These are phyloP conservation scores for Boletus reticuloceps DNA, from an alignment of 768 basidiomycete species.

Conservation along the genomic window DNA sequence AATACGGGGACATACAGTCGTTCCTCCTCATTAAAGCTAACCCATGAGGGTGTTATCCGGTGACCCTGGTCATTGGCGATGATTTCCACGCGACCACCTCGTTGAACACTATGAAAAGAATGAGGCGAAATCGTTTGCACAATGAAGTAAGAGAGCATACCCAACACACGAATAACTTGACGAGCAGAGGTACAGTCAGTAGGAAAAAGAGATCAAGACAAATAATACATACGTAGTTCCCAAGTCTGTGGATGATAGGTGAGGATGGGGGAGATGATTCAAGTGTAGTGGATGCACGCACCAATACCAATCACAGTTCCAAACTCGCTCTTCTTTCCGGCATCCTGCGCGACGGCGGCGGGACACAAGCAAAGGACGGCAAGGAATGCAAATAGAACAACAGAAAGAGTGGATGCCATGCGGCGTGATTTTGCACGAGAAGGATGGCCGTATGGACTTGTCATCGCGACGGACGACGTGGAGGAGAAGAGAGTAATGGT, in stretches of 20 bases:
- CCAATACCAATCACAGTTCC: conserved; percentile 94
- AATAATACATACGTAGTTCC: conserved; percentile 72
- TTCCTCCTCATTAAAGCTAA: conserved; percentile 76
- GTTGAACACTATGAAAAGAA: conserved; percentile 59
- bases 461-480: conserved; percentile 25
- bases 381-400: conserved; percentile 59
- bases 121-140: background rate
- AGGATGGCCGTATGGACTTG: conserved; percentile 37
- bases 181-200: conserved; percentile 18
- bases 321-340: conserved; percentile 59
- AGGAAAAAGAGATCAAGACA: background rate
- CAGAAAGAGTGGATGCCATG: conserved; percentile 55
- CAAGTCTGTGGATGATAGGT: conserved; percentile 54
- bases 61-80: conserved; percentile 90
- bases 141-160: conserved; percentile 41
- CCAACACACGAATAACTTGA: conserved; percentile 92
- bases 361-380: conserved; percentile 74
- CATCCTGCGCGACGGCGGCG: conserved; percentile 60
- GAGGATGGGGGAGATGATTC: background rate
- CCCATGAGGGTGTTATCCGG: conserved; percentile 89
- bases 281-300: conserved; percentile 33
- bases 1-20: conserved; percentile 42
- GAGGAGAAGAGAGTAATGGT: conserved; percentile 7
- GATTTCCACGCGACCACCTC: conserved; percentile 83
- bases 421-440: conserved; percentile 58